Evolutionary conservation across 164 flowering plant species (phyloP).

Genomic region (Tinospora cordifolia): DNA sequence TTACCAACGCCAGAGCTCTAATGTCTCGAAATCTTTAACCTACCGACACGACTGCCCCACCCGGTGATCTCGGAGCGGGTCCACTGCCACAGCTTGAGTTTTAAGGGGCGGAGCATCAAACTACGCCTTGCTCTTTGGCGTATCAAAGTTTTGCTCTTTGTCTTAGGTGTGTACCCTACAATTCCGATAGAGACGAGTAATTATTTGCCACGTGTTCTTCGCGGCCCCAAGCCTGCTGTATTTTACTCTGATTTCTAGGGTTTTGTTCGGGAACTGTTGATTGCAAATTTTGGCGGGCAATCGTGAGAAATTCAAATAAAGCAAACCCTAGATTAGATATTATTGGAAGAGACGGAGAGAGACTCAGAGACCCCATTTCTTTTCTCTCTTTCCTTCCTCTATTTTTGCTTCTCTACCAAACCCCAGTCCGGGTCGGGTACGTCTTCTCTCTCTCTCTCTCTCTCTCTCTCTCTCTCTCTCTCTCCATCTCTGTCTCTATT

Average conservation of each 20-base stretch:
- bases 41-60: no score
- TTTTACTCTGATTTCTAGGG: constrained; percentile 1
- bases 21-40: background rate
- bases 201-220: constrained; percentile 18
- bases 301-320: constrained; percentile 31
- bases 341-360: background rate
- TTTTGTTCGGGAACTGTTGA: constrained; percentile 10
- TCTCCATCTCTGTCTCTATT: no score
- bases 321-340: constrained; percentile 30
- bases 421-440: no score
- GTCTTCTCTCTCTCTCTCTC: background rate
- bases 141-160: no score
- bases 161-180: background rate
- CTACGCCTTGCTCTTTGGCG: no score
- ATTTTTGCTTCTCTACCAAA: background rate
- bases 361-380: constrained; percentile 5
- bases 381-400: constrained; percentile 4
- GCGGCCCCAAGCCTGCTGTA: background rate
- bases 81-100: no score
- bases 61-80: no score
- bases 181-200: background rate
- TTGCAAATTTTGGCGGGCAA: constrained; percentile 45
- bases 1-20: background rate
- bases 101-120: no score
- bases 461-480: background rate